Evolutionary conservation across 1,284 basidiomycete genomes (phyloP), one percentile per base, ranked within the genome.

Genomic region (Ceratobasidium sp.): DNA sequence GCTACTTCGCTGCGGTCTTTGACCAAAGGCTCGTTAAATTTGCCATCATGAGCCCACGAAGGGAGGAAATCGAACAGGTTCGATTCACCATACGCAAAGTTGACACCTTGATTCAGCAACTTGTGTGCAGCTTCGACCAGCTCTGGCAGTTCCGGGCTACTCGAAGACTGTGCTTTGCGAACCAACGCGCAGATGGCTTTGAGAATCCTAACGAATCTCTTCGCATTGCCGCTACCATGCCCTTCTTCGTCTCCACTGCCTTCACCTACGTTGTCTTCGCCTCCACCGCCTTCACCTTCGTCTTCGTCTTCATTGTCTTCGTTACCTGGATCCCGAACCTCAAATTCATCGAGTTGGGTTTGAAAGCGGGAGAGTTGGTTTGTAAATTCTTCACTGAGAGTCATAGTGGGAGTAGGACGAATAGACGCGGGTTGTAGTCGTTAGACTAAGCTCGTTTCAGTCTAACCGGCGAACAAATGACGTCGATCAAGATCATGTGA

Each of bases 31-130:
- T 57, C 54, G 14, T n/a, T 31, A 7, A 17, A 29, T 1, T 24
- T 19, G 27, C 50, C 45, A 22, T 72, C 45, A n/a, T 72, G 67
- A 15, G 67, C 67, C 67, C 67, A 72, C 6, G 67, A 72, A 19
- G 67, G 67, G 56, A 72, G 57, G 19, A 72, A 60, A 48, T 72
- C 56, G 29, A 59, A 72, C 57, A 72, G 29, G 8, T 57, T 31
- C 8, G 36, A 45, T 0, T 27, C 57, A 14, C 56, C 29, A 36
- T 72, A 60, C 2, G 29, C 54, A 48, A 59, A 50, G 17, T 45
- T 19, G 47, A 72, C 47, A 4, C 29, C 67, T 19, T 59, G n/a
- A 31, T 45, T 47, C 6, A 59, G 45, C 15, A 72, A 50, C 1
- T n/a, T 6, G 29, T 51, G 41, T 9, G 56, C 29, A 15, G 56